Conservation (phyloP, 192 early-diverging fungal genomes). For the Backusella morwellensis region DNA sequence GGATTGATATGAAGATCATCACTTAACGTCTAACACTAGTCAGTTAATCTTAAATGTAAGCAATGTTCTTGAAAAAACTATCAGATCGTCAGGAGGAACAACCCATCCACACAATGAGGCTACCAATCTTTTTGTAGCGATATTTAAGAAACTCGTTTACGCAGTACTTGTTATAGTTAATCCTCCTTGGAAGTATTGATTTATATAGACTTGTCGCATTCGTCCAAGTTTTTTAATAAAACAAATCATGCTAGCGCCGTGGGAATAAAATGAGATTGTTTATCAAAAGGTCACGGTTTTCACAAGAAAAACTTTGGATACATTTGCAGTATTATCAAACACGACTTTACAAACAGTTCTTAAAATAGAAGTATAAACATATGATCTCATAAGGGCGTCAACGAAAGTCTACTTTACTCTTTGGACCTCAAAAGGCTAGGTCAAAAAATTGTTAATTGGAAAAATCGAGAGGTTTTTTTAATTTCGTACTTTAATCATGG, state of each 20-base stretch:
- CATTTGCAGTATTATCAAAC: neutral
- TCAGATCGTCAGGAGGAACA: neutral
- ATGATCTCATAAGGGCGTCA: neutral
- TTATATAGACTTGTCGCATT: neutral
- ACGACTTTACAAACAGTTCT: neutral
- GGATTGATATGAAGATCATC: neutral
- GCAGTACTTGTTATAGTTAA: neutral
- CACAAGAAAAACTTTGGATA: neutral
- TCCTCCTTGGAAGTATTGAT: neutral
- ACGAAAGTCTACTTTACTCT: neutral
- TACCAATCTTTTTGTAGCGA: neutral
- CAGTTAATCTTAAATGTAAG: neutral
- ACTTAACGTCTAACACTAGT: neutral
- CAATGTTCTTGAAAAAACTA: neutral
- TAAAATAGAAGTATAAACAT: neutral
- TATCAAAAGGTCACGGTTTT: neutral
- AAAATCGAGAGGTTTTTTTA: neutral
- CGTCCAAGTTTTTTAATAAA: neutral
- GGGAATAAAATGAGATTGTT: neutral
- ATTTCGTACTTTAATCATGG: neutral
- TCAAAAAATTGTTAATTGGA: neutral
- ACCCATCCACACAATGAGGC: neutral
- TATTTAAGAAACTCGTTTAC: neutral
- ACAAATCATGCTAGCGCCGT: neutral
- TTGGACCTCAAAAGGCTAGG: neutral